These are phyloP conservation scores for Corynascus novoguineensis DNA, from an alignment of 495 filamentous ascomycete species.

Conservation along the genomic window DNA sequence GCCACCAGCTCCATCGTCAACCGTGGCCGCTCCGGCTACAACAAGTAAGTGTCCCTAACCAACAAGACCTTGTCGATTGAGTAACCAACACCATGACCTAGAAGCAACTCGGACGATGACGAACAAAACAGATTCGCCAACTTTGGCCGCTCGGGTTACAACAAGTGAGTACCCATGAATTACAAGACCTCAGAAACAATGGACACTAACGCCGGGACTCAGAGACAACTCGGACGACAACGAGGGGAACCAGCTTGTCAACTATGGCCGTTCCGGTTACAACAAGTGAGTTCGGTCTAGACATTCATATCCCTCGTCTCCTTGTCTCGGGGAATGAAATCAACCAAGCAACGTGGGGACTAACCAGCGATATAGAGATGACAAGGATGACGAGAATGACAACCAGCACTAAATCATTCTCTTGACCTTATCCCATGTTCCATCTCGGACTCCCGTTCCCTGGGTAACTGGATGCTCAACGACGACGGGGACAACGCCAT, in stretches of 20 bases:
- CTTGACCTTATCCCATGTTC: neutral
- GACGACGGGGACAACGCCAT: neutral
- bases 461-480: slow-evolving; percentile 8
- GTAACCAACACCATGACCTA: slow-evolving; percentile 20
- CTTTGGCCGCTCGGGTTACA: slow-evolving; percentile 45
- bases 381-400: slow-evolving; percentile 30
- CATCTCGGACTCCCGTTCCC: neutral
- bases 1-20: slow-evolving; percentile 51
- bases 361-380: slow-evolving; percentile 25
- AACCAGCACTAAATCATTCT: slow-evolving; percentile 15
- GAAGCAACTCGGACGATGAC: slow-evolving; percentile 36
- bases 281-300: slow-evolving; percentile 31
- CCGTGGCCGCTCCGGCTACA: slow-evolving; percentile 49
- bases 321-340: neutral
- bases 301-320: neutral
- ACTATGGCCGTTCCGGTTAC: slow-evolving; percentile 44
- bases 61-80: neutral
- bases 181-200: neutral
- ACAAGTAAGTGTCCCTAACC: slow-evolving; percentile 30
- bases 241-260: slow-evolving; percentile 31
- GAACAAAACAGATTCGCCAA: slow-evolving; percentile 33
- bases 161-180: slow-evolving; percentile 33
- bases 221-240: slow-evolving; percentile 38
- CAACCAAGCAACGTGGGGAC: neutral
- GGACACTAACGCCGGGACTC: slow-evolving; percentile 15